Base-by-base conservation (phyloP, 192 early-diverging fungal species). In the Backusella mclennaniae region DNA sequence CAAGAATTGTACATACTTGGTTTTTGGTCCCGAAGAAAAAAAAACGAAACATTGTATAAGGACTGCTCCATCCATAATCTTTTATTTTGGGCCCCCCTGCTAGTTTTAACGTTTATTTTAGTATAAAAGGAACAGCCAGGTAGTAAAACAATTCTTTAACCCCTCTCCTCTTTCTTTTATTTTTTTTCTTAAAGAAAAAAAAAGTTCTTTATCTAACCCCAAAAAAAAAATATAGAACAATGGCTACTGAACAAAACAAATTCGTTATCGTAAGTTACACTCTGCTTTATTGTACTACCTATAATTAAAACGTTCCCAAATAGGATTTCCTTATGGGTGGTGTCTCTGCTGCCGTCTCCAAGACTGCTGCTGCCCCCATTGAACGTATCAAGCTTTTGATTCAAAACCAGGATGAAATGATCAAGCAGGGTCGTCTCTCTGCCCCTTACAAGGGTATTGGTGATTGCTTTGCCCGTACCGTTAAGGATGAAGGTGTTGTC, bases 331-430 rank as follows among this genome's bases (percentile, higher is more conserved):
- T 91, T 76, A 88, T 91, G 87, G 97, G 96, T 83, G 96, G 96
- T 89, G 90, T 97, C 80, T 95, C 96, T 79, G 98, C 93, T 79
- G 95, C 96, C 82, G 93, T 99, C 87, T 95, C 97, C 90, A 99
- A 99, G 95, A 98, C 96, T 76, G 92, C 93, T 80, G 93, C 96
- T 77, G 96, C 96, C 74, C 96, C 96, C 75, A 94, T 99, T 81
- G 96, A 98, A 87, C 95, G 97, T 84, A 96, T 98, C 86, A 97
- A 97, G 89, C 90, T 98, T 63, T 88, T 98, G 59, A 88, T 97
- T 80, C 95, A 96, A 87, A 95, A 94, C 84, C 95, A 96, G 82
- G 95, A 93, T 71, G 92, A 92, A 76, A 87, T 93, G 86, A 86
- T 94, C 83, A 94, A 91, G 78, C 80, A 85, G n/a, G 94, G 93